Evolutionary conservation across 148 eudicot genomes (phyloP).

Genomic region (Nepenthes mirabilis): DNA sequence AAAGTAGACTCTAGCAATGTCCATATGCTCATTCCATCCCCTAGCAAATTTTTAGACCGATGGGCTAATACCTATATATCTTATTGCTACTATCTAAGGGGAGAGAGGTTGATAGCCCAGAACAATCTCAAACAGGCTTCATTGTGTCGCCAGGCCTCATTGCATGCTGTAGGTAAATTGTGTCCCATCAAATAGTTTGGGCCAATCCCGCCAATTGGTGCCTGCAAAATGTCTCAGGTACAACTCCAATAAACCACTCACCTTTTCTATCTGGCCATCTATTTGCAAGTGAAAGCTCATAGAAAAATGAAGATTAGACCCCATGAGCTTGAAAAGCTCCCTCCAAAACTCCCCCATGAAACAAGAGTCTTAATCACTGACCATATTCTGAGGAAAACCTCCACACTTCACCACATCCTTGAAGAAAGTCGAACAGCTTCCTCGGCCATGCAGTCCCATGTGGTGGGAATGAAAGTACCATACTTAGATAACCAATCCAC

Average conservation of each 20-base stretch:
- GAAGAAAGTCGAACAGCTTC: conserved; percentile 1
- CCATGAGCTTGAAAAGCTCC: conserved; percentile 6
- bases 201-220: conserved; percentile 1
- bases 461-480: conserved; percentile 7
- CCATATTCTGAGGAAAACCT: conserved; percentile 1
- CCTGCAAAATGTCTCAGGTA: conserved; percentile 6
- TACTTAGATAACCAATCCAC: conserved; percentile 12
- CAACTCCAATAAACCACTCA: conserved; percentile 7
- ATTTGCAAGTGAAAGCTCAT: conserved; percentile 6
- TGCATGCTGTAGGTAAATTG: no score
- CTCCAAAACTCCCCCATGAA: not conserved
- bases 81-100: no score
- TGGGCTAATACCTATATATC: no score
- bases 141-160: no score
- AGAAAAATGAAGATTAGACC: conserved; percentile 2
- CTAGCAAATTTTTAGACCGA: no score
- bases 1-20: no score
- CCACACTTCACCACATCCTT: conserved; percentile 8
- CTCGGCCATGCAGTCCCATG: not conserved
- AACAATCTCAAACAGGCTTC: no score
- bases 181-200: not conserved
- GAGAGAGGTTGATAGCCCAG: no score
- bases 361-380: conserved; percentile 5
- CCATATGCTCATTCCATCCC: no score
- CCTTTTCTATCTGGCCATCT: conserved; percentile 7